A percentile compares a stretch with the other conserved stretches of the same genome.
Evolutionary conservation across 148 eudicot genomes (phyloP).

Genomic region (Polygonum maritimum): DNA sequence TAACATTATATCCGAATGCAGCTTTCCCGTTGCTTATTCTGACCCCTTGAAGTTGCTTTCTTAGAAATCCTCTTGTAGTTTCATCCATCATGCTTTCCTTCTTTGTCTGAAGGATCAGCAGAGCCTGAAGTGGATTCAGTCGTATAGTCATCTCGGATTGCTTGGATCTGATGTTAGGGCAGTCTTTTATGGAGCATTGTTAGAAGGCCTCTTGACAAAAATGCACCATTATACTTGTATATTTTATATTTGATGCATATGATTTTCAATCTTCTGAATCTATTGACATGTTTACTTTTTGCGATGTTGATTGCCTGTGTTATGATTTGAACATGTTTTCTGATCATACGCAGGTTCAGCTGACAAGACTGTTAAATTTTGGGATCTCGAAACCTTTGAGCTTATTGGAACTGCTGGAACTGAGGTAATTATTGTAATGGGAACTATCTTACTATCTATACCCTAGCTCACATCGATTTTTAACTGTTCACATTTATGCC

Average conservation of each 20-base stretch:
- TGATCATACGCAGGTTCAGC: conserved; percentile 52
- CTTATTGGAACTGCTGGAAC: conserved; percentile 95
- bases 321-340: neutral
- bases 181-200: neutral
- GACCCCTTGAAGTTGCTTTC: no score
- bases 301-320: neutral
- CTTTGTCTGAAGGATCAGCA: no score
- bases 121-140: no score
- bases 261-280: conserved; percentile 2
- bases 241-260: neutral
- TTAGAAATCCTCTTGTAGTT: no score
- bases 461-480: neutral
- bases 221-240: neutral
- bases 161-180: neutral
- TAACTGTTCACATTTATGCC: neutral
- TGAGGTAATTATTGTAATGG: conserved; percentile 41
- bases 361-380: conserved; percentile 88
- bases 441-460: neutral
- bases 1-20: no score
- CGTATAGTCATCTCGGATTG: no score
- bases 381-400: conserved; percentile 99
- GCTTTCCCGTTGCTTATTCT: no score
- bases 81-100: no score
- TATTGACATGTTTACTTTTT: neutral
- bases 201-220: neutral